Evolutionary conservation across 1,139 yeast species (phyloP), one percentile per base, ranked within the genome.

Genomic region (Candida tetrigidarum): DNA sequence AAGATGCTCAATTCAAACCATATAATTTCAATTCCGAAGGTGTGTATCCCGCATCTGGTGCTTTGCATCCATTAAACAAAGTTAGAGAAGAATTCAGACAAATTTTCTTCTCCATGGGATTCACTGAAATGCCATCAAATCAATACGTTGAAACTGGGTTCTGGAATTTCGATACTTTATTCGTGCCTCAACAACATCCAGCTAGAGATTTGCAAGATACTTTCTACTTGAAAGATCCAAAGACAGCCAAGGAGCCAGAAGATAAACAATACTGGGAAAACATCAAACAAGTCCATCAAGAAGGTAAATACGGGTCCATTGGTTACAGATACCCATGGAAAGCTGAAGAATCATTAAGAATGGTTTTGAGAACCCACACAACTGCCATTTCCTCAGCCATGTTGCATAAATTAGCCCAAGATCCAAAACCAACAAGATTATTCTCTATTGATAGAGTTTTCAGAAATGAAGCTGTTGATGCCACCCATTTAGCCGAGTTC

Each of bases 391-490:
- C 97, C 2, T 81, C 97, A 5, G 80, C 82, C 40, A 86, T 93
- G 90, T 80, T 93, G 60, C 87, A 93, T 65, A 69, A 89, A 60
- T 79, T 93, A 57, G 97, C 98, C 43, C 69, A 83, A 55, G 87
- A 91, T 66, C 98, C 98, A 48, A 84, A 83, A 61, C 98, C 99
- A 46, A 80, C 87, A 18, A 83, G 98, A 70, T 80, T 90, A 64
- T 95, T 95, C 76, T 89, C 97, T 43, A 95, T 95, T 60, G 99
- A 95, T 71, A 83, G 97, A 65, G 99, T 95, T 52, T 95, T 95
- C 87, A 89, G 99, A 76, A 95, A 95, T 66, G 99, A 95, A 76
- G 98, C 99, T 18, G 99, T 95, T 45, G 99, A 95, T 66, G 99
- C 98, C 44, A 95, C 99, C n/a, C 99, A 95, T 71, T 81, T 95